A percentile compares a stretch with the other conserved stretches of the same genome.
phyloP scores from a whole-genome alignment of 768 basidiomycete genomes.

The Antrodiella citrinella region DNA sequence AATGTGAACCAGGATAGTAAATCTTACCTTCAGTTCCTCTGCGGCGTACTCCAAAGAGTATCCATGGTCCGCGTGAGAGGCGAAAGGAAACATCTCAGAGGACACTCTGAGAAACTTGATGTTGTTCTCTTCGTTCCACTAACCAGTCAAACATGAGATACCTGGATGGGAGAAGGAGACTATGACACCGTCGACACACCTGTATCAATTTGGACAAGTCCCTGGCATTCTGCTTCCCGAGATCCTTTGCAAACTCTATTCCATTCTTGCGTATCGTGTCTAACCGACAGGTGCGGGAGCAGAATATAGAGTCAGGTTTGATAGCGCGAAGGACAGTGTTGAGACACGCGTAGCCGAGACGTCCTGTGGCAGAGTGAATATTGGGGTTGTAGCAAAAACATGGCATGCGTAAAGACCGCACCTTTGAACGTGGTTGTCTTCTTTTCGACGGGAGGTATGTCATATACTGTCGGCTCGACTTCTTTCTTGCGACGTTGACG shows the following conservation, averaged over 20 bases:
- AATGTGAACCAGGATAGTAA: not conserved
- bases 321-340: conserved; percentile 73
- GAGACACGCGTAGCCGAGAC: conserved; percentile 67
- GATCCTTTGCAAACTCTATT: conserved; percentile 66
- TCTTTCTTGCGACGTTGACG: conserved; percentile 23
- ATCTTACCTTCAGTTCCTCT: conserved; percentile 38
- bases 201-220: conserved; percentile 70
- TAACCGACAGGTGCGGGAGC: conserved; percentile 46
- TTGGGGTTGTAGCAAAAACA: conserved; percentile 1
- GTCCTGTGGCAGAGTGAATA: conserved; percentile 1
- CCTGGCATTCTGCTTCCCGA: conserved; percentile 66
- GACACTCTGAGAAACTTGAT: conserved; percentile 87
- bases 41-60: conserved; percentile 76
- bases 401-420: too few species aligned
- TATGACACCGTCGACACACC: conserved; percentile 17
- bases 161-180: not conserved
- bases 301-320: conserved; percentile 72
- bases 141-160: too few species aligned
- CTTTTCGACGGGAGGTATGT: conserved; percentile 64
- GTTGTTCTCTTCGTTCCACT: conserved; percentile 83
- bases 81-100: conserved; percentile 91
- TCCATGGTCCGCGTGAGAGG: conserved; percentile 72
- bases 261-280: conserved; percentile 76
- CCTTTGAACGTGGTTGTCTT: conserved; percentile 68
- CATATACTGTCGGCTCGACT: conserved; percentile 44